Conservation (phyloP, 208 protist genomes). For the Crithidia thermophila region DNA sequence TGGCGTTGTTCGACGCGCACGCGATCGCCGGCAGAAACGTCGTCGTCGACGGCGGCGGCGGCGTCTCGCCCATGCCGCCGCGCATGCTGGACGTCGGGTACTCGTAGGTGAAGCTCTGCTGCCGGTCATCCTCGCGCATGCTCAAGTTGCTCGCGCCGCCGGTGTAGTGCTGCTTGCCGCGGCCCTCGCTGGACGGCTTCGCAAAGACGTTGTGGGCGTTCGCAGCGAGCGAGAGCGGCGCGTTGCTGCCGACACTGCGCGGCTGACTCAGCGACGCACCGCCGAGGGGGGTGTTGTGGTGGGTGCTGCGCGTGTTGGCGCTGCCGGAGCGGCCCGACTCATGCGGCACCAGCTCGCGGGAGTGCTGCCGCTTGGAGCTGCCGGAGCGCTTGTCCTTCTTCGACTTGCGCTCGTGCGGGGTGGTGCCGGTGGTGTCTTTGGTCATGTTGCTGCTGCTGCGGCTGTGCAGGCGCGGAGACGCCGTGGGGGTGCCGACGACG, state of each 20-base stretch:
- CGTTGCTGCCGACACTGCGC: too few relatives aligned
- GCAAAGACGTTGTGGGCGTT: too few relatives aligned
- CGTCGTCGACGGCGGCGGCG: not conserved
- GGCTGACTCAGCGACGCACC: too few relatives aligned
- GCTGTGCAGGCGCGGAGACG: not conserved
- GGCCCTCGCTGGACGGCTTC: not conserved
- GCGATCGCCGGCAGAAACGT: constrained; percentile 27
- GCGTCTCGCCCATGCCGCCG: not conserved
- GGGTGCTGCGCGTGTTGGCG: not conserved
- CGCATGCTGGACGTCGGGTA: not conserved
- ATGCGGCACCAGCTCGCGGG: not conserved
- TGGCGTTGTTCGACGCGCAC: not conserved
- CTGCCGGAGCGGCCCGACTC: not conserved
- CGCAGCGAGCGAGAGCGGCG: too few relatives aligned
- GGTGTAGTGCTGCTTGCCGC: not conserved
- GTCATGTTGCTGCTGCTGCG: not conserved
- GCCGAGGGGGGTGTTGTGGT: constrained; percentile 1
- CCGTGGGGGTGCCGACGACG: not conserved
- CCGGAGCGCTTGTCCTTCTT: constrained; percentile 5
- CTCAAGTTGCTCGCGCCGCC: constrained; percentile 3
- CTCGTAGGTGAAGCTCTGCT: constrained; percentile 17
- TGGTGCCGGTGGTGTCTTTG: constrained; percentile 5
- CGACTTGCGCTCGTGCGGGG: constrained; percentile 15
- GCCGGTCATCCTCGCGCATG: constrained; percentile 16
- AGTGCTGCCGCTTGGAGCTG: constrained; percentile 5